Evolutionary conservation across 2,329 filamentous ascomycete species (phyloP).

Genomic region (Pseudogymnoascus sp.): DNA sequence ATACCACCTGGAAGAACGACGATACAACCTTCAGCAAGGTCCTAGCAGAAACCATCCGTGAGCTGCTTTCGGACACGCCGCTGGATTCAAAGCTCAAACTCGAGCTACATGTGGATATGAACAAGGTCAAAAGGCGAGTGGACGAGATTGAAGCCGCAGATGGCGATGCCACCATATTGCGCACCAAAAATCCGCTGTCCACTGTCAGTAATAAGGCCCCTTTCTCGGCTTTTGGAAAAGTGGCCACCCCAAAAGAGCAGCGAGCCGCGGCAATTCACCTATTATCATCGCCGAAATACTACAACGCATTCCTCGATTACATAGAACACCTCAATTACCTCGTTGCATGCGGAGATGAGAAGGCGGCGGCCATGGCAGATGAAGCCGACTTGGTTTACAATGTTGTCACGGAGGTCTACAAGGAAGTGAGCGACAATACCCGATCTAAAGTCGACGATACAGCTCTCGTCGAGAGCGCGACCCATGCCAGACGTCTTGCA

Average conservation of each 20-base stretch:
- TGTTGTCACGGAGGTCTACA: neutral
- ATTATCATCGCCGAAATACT: conserved; percentile 1
- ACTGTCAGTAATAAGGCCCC: neutral
- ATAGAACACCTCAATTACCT: conserved; percentile 2
- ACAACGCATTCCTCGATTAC: conserved; percentile 7
- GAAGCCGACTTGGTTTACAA: neutral
- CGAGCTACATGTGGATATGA: conserved; percentile 7
- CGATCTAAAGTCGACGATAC: neutral
- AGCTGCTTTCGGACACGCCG: neutral
- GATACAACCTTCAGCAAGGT: neutral
- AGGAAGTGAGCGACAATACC: neutral
- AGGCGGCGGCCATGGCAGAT: neutral
- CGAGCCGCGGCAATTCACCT: neutral
- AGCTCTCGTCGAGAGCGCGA: neutral
- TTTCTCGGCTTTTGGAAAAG: neutral
- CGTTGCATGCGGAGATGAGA: neutral
- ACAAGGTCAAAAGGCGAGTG: neutral
- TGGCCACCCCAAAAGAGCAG: neutral
- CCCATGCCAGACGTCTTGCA: neutral
- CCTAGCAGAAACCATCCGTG: neutral
- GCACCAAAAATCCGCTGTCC: neutral
- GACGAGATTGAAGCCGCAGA: conserved; percentile 1
- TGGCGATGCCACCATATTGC: neutral
- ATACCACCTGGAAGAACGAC: conserved; percentile 5
- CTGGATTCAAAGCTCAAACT: neutral